phyloP scores from a whole-genome alignment of 2,329 filamentous ascomycete species.

The Fusarium sp. region DNA sequence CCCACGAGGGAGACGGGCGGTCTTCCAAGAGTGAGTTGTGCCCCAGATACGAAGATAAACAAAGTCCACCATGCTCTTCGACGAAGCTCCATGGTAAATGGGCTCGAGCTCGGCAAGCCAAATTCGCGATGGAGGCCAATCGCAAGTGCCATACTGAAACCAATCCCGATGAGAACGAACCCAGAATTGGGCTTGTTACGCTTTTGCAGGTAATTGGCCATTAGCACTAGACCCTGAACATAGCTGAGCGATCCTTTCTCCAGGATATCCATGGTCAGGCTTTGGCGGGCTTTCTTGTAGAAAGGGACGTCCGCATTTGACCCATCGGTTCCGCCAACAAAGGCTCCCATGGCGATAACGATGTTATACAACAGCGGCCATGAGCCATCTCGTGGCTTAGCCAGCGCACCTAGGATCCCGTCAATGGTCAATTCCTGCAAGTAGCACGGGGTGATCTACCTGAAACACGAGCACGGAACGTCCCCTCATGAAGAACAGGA shows the following conservation, averaged over 20 bases:
- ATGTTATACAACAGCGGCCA: conserved; percentile 44
- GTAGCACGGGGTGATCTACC: not conserved
- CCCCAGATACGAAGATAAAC: conserved; percentile 51
- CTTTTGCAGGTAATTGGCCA: conserved; percentile 61
- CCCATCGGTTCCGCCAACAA: conserved; percentile 36
- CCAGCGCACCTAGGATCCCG: conserved; percentile 15
- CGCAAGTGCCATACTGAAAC: conserved; percentile 59
- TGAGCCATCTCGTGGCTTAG: conserved; percentile 34
- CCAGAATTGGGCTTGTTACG: conserved; percentile 60
- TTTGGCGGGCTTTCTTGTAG: conserved; percentile 37
- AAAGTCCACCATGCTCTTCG: conserved; percentile 50
- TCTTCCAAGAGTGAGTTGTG: conserved; percentile 29
- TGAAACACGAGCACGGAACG: conserved; percentile 48
- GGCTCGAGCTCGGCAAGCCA: conserved; percentile 35
- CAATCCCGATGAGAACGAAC: conserved; percentile 61
- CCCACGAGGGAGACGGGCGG: conserved; percentile 22
- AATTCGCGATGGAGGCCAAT: conserved; percentile 60
- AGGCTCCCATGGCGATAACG: conserved; percentile 49
- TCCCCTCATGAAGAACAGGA: conserved; percentile 56
- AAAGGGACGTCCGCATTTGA: conserved; percentile 31
- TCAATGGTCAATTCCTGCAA: not conserved
- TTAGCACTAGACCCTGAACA: conserved; percentile 55
- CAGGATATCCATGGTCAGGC: conserved; percentile 54
- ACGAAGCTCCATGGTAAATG: conserved; percentile 44
- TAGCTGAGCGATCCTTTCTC: conserved; percentile 56